These are phyloP conservation scores for Mortierella sp. DNA, from an alignment of 371 early-diverging fungal species.

Conservation along the genomic window DNA sequence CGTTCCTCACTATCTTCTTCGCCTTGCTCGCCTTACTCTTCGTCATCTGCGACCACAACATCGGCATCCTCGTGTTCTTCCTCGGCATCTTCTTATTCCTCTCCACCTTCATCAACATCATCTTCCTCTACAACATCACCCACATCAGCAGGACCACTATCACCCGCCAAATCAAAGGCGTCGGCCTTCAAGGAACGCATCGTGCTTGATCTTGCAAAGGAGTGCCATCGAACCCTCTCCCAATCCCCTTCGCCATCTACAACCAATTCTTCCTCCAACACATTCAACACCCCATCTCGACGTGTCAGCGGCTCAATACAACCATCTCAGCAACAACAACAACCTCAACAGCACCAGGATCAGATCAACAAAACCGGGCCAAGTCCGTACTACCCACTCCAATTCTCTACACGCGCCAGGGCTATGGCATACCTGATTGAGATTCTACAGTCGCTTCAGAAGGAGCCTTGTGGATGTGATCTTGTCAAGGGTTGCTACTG, in stretches of 20 bases:
- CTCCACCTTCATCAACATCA: neutral
- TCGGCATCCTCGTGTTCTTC: slow-evolving; percentile 8
- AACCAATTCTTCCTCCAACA: neutral
- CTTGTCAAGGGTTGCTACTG: slow-evolving; percentile 46
- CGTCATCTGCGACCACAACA: neutral
- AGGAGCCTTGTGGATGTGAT: slow-evolving; percentile 54
- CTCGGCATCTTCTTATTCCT: neutral
- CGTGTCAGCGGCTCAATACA: slow-evolving; percentile 12
- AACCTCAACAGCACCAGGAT: slow-evolving; percentile 3
- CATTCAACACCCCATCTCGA: neutral
- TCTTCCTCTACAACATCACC: neutral
- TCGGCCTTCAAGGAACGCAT: slow-evolving; percentile 39
- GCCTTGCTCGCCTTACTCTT: slow-evolving; percentile 3
- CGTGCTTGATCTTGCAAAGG: slow-evolving; percentile 44
- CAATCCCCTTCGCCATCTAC: neutral
- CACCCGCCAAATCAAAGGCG: slow-evolving; percentile 18
- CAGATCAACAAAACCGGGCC: neutral
- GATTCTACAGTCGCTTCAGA: slow-evolving; percentile 48
- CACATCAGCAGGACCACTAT: neutral
- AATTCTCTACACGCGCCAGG: slow-evolving; percentile 56
- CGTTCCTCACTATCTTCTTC: slow-evolving; percentile 15
- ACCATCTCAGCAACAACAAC: neutral
- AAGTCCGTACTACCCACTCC: slow-evolving; percentile 31
- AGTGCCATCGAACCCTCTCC: slow-evolving; percentile 25
- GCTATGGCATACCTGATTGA: slow-evolving; percentile 56